These are phyloP conservation scores for Coriaria nepalensis DNA, from an alignment of 306 rosid species.

Conservation along the genomic window DNA sequence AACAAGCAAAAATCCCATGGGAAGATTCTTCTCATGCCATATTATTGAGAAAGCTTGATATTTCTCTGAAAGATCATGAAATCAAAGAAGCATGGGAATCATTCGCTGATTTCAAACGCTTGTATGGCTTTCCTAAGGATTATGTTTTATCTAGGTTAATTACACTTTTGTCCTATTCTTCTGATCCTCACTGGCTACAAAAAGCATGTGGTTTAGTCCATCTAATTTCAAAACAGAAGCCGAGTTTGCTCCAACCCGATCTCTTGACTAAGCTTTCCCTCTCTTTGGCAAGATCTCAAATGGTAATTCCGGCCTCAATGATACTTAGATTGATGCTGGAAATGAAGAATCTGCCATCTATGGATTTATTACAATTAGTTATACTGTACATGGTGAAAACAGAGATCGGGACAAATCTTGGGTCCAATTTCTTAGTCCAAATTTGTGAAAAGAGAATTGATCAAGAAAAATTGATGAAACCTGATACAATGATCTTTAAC, in stretches of 20 bases:
- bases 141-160: constrained; percentile 38
- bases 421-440: constrained; percentile 52
- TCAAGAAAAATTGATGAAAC: constrained; percentile 26
- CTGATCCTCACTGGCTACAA: constrained; percentile 30
- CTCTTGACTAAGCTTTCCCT: constrained; percentile 44
- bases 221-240: constrained; percentile 30
- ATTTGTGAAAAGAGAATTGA: constrained; percentile 34
- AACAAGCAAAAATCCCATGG: constrained; percentile 43
- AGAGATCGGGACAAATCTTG: constrained; percentile 46
- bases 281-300: constrained; percentile 57
- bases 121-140: constrained; percentile 62
- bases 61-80: constrained; percentile 37
- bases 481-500: constrained; percentile 52
- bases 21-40: constrained; percentile 52
- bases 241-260: constrained; percentile 39
- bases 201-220: constrained; percentile 56
- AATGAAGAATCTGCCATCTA: constrained; percentile 29
- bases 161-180: constrained; percentile 44
- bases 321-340: constrained; percentile 51
- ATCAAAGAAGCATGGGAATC: constrained; percentile 57
- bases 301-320: constrained; percentile 33
- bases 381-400: constrained; percentile 58
- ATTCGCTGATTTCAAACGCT: constrained; percentile 45
- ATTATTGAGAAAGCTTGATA: constrained; percentile 40
- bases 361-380: constrained; percentile 43